Base-by-base conservation (phyloP, 371 early-diverging fungal species). In the Blakeslea trispora region DNA sequence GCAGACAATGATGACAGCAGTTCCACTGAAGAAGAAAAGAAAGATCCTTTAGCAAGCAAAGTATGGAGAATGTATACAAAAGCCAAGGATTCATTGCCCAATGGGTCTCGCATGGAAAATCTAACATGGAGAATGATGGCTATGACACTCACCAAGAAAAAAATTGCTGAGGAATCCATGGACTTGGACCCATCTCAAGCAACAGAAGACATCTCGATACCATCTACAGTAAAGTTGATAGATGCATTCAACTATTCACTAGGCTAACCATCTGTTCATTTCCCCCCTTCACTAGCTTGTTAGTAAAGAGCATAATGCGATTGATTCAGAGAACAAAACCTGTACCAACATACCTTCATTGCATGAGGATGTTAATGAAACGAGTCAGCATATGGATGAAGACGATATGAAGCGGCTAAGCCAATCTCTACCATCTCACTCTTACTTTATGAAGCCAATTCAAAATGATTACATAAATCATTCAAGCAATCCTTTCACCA, bases 51-150 rank as follows among this genome's bases (percentile, higher is more conserved):
- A 28, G 78, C 81, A 8, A 75, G 81, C 6, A 74, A 85, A 49
- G 72, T 90, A 17, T 89, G 89, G 89, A 74, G 83, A 21, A 65
- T 89, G 57, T 87, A 84, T 57, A 84, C 87, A 17, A 86, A 86
- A 63, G 85, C 88, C 32, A 86, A 86, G 61, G 86, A 86, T 52
- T 72, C 70, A 5, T 53, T 87, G 31, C 86, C 87, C 5, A 74
- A 89, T 31, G 87, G 84, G 28, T 69, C 75, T 47, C 74, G 89
- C 23, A 63, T 87, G 24, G 89, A 89, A 59, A 89, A 89, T 58
- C 51, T 86, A 35, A 83, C 86, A 5, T 89, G 89, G 89, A 71
- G 89, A 34, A 81, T 83, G 75, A 87, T 89, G 89, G 82, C 84
- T 15, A 77, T 86, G 75, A 74, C 79, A 5, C 55, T 82, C 10